A percentile compares a stretch with the other conserved stretches of the same genome.
Conservation (phyloP, 352 stramenopile species). For the Phytophthora pinifolia region DNA sequence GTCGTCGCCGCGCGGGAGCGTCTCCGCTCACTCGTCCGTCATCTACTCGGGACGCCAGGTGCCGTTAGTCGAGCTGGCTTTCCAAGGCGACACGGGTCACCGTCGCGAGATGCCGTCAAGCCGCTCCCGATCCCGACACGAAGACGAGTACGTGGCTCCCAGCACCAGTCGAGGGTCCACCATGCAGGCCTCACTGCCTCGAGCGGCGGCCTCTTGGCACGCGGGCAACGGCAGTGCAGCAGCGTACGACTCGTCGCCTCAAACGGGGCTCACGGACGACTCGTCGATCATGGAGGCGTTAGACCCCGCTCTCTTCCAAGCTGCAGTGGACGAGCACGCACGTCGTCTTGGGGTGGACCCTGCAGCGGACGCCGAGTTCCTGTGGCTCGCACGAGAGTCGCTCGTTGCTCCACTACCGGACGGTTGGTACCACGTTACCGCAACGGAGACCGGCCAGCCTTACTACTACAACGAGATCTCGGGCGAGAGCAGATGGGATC, state of each 20-base stretch:
- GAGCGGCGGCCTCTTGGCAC: constrained; percentile 33
- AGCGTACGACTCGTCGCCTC: constrained; percentile 17
- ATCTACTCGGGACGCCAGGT: constrained; percentile 29
- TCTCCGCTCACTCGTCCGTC: constrained; percentile 21
- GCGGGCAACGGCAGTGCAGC: constrained; percentile 31
- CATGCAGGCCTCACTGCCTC: constrained; percentile 15
- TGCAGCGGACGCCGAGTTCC: constrained; percentile 43
- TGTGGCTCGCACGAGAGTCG: constrained; percentile 80
- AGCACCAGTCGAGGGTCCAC: constrained; percentile 22
- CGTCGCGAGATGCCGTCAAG: constrained; percentile 21
- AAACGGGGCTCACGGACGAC: constrained; percentile 36
- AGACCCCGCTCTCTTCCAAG: constrained; percentile 70
- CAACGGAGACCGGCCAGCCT: constrained; percentile 52
- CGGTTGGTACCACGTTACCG: constrained; percentile 69
- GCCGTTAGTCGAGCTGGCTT: constrained; percentile 37
- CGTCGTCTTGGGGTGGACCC: constrained; percentile 71
- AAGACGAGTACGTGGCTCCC: constrained; percentile 25
- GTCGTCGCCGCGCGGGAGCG: constrained; percentile 17
- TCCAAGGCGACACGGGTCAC: constrained; percentile 23
- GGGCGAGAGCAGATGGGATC: constrained; percentile 82
- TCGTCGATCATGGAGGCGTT: constrained; percentile 55
- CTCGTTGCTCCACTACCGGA: constrained; percentile 69
- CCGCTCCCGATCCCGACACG: constrained; percentile 23
- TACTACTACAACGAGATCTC: constrained; percentile 85
- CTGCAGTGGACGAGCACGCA: constrained; percentile 74